These are phyloP conservation scores for Leccinum disarticulatum DNA, from an alignment of 768 basidiomycete species.

Conservation along the genomic window DNA sequence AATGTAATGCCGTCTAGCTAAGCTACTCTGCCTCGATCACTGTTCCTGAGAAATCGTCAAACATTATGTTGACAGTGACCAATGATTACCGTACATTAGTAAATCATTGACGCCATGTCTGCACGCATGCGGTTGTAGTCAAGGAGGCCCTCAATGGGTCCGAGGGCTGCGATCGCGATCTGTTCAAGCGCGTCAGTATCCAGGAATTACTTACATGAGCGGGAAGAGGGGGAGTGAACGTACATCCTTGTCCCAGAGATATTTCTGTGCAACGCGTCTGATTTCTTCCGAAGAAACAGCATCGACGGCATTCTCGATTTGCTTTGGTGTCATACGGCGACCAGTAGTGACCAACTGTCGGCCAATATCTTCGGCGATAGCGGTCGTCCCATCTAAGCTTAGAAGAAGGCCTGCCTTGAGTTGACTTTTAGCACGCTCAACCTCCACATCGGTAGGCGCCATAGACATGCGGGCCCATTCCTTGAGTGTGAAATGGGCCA, in stretches of 20 bases:
- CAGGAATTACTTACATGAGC: conserved; percentile 3
- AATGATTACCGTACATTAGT: conserved; percentile 39
- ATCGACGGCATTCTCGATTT: conserved; percentile 92
- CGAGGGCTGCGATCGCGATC: conserved; percentile 87
- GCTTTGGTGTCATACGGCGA: conserved; percentile 82
- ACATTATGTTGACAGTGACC: background rate
- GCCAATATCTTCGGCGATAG: conserved; percentile 98
- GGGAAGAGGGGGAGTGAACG: conserved; percentile 27
- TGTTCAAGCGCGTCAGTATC: conserved; percentile 28
- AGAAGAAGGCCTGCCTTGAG: conserved; percentile 93
- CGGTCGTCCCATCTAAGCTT: conserved; percentile 92
- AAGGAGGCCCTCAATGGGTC: conserved; percentile 86
- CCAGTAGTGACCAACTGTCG: conserved; percentile 95
- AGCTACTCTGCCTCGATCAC: conserved; percentile 12
- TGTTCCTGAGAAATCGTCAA: background rate
- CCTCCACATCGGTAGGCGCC: conserved; percentile 78
- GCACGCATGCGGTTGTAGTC: conserved; percentile 91
- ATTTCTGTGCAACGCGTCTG: conserved; percentile 92
- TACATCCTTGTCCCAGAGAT: conserved; percentile 96
- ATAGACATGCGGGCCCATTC: conserved; percentile 97
- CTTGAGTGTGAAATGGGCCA: conserved; percentile 89
- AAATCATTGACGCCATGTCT: conserved; percentile 79
- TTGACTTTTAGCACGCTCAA: conserved; percentile 98
- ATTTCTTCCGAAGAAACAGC: conserved; percentile 87
- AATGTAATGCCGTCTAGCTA: conserved; percentile 24